These are phyloP conservation scores for Lathyrus oleraceus DNA, from an alignment of 306 rosid species.

Conservation along the genomic window DNA sequence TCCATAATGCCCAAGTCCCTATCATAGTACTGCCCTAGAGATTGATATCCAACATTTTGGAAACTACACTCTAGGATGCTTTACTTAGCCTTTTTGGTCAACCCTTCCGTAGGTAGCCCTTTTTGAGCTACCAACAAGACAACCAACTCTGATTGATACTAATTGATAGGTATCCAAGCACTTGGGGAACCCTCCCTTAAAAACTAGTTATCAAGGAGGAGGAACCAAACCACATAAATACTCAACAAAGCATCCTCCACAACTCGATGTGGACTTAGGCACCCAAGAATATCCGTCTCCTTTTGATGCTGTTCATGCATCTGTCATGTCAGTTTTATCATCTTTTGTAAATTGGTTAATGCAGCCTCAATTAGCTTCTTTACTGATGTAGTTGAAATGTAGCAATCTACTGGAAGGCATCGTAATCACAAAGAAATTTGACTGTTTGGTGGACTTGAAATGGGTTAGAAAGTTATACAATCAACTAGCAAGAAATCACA, in stretches of 20 bases:
- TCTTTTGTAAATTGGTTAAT: conserved; percentile 3
- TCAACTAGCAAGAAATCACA: conserved; percentile 2
- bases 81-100: not conserved
- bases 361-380: conserved; percentile 1
- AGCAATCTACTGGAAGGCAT: conserved; percentile 27
- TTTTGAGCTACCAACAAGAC: not conserved
- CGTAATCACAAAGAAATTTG: not conserved
- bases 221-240: not conserved
- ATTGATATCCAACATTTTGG: not conserved
- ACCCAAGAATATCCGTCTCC: not conserved
- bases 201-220: not conserved
- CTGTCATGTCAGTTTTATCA: not conserved
- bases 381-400: conserved; percentile 16
- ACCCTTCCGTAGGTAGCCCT: not conserved
- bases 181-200: not conserved
- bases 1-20: not conserved
- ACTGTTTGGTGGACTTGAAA: not conserved
- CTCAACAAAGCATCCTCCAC: not conserved
- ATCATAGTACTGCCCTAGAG: not conserved
- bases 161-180: not conserved
- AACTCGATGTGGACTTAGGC: not conserved
- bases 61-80: not conserved
- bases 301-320: conserved; percentile 1
- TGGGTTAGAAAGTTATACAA: conserved; percentile 19
- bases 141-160: not conserved